Evolutionary conservation across 495 filamentous ascomycete species (phyloP).

Genomic region (Glonium stellatum): DNA sequence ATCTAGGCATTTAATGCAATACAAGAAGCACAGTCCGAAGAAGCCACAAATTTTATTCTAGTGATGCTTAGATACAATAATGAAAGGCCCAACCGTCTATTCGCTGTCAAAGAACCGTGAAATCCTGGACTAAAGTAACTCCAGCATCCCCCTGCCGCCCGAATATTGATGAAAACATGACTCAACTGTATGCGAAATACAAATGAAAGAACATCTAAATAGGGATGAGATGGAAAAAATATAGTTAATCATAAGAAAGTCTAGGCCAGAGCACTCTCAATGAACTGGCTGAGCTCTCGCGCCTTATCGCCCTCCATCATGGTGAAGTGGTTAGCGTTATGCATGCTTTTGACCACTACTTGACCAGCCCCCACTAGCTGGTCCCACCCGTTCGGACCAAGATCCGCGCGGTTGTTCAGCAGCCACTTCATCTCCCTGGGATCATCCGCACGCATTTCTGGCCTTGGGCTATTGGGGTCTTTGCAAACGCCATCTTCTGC

Average conservation of each 20-base stretch:
- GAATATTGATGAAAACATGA: no score
- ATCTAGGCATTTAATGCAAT: no score
- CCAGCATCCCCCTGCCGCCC: no score
- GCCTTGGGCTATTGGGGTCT: slow-evolving; percentile 54
- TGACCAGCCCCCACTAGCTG: slow-evolving; percentile 46
- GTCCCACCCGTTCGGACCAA: slow-evolving; percentile 73
- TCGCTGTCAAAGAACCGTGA: no score
- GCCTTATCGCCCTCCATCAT: slow-evolving; percentile 53
- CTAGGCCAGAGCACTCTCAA: slow-evolving; percentile 8
- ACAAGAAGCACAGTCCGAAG: no score
- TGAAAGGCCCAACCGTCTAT: no score
- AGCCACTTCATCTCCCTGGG: slow-evolving; percentile 73
- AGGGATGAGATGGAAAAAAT: no score
- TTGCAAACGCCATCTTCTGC: slow-evolving; percentile 73
- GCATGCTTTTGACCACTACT: slow-evolving; percentile 50
- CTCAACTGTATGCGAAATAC: no score
- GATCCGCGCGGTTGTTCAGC: slow-evolving; percentile 67
- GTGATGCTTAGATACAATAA: no score
- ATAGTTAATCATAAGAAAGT: background rate
- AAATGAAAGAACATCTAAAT: no score
- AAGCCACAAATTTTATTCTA: no score
- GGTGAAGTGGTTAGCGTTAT: slow-evolving; percentile 54
- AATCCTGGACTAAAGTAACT: no score
- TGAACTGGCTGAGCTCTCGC: slow-evolving; percentile 19
- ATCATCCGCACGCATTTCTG: slow-evolving; percentile 39